phyloP scores from a whole-genome alignment of 1,139 yeast species.

The Trichomonascaceae sp. region DNA sequence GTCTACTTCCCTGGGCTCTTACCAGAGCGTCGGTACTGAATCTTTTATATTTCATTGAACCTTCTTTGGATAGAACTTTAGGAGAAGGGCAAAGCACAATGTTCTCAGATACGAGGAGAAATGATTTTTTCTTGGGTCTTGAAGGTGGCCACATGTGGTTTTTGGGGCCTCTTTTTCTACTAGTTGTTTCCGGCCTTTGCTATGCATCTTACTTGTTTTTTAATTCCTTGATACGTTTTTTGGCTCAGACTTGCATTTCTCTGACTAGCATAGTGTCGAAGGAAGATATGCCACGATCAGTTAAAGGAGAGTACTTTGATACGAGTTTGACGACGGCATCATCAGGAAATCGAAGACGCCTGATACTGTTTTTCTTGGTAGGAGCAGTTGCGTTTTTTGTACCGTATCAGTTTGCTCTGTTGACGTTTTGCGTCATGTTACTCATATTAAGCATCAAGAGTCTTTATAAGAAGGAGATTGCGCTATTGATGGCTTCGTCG shows the following conservation, averaged over 20 bases:
- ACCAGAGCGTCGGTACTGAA: conserved; percentile 14
- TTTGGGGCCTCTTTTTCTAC: conserved; percentile 52
- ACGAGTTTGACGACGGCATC: not conserved
- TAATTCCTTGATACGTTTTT: conserved; percentile 12
- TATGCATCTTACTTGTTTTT: conserved; percentile 30
- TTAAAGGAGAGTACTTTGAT: not conserved
- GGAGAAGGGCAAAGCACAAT: conserved; percentile 23
- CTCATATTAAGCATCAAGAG: conserved; percentile 4
- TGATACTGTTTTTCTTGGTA: conserved; percentile 37
- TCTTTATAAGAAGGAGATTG: not conserved
- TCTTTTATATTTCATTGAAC: conserved; percentile 34
- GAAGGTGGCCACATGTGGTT: conserved; percentile 53
- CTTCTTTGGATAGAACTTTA: conserved; percentile 21
- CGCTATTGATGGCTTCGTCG: not conserved
- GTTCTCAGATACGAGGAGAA: conserved; percentile 22
- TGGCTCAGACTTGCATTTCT: not conserved
- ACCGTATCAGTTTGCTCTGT: conserved; percentile 67
- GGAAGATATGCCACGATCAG: not conserved
- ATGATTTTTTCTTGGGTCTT: conserved; percentile 56
- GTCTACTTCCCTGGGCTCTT: conserved; percentile 40
- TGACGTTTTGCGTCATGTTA: conserved; percentile 8
- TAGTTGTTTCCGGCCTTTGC: conserved; percentile 48
- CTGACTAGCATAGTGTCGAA: not conserved
- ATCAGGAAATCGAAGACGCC: conserved; percentile 12
- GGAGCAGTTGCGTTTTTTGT: conserved; percentile 50